A percentile compares a stretch with the other conserved stretches of the same genome.
Conservation (phyloP, 306 rosid species). For the Cicer chorassanicum region DNA sequence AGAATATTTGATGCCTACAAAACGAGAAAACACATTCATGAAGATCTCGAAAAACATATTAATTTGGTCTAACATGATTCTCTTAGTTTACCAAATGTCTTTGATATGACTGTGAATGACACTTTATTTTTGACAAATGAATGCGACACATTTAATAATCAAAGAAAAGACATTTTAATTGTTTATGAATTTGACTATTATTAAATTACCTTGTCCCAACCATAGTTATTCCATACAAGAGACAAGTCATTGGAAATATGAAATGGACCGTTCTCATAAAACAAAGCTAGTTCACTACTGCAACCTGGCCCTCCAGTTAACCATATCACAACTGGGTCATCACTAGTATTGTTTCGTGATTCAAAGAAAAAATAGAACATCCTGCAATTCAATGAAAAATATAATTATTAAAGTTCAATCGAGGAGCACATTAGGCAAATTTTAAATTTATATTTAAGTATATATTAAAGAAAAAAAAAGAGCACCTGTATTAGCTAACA, state of each 20-base stretch:
- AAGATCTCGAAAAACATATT: slow-evolving; percentile 3
- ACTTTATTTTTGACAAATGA: too few species aligned
- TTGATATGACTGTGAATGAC: neutral
- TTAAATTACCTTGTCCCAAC: slow-evolving; percentile 83
- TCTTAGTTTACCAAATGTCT: neutral
- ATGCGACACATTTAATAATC: too few species aligned
- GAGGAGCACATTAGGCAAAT: neutral
- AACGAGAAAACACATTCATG: slow-evolving; percentile 1
- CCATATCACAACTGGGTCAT: slow-evolving; percentile 86
- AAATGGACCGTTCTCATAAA: slow-evolving; percentile 93
- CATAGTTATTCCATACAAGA: slow-evolving; percentile 79
- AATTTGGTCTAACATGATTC: slow-evolving; percentile 1
- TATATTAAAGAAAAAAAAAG: neutral
- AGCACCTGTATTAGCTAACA: neutral
- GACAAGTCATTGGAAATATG: slow-evolving; percentile 68
- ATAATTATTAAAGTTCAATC: neutral
- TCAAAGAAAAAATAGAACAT: slow-evolving; percentile 92
- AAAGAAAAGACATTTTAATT: neutral
- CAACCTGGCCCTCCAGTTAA: slow-evolving; percentile 99
- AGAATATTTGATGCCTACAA: slow-evolving; percentile 84
- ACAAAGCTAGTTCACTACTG: slow-evolving; percentile 82
- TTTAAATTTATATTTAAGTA: neutral
- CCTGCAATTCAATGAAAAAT: slow-evolving; percentile 46
- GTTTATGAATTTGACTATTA: neutral
- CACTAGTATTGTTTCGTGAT: slow-evolving; percentile 58